phyloP scores from a whole-genome alignment of 129 eudicot species.

The Solidago caesia region DNA sequence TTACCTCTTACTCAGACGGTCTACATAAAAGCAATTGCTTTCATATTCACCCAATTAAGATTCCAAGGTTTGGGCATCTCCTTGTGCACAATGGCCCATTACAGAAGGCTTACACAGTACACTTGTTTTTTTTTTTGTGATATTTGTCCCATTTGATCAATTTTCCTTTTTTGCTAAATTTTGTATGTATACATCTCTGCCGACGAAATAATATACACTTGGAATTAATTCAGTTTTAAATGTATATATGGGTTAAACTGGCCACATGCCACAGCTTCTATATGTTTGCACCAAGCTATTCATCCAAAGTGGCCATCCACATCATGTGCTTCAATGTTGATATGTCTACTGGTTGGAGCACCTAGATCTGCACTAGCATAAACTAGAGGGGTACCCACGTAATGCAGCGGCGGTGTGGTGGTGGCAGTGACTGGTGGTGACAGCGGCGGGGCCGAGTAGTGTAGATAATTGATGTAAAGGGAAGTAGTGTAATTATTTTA shows the following conservation, averaged over 20 bases:
- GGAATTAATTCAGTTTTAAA: neutral
- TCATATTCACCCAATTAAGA: neutral
- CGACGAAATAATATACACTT: neutral
- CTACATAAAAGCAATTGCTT: neutral
- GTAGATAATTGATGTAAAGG: too few relatives aligned
- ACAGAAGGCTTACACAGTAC: too few relatives aligned
- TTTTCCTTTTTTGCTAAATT: neutral
- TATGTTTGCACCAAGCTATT: neutral
- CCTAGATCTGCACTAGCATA: conserved; percentile 6
- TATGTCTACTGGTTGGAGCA: conserved; percentile 1
- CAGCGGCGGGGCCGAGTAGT: too few relatives aligned
- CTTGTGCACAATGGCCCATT: too few relatives aligned
- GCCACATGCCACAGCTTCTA: neutral
- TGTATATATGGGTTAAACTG: neutral
- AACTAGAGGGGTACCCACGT: neutral
- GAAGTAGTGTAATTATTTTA: too few relatives aligned
- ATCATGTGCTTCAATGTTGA: conserved; percentile 1
- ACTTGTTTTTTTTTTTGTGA: neutral
- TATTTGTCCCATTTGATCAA: neutral
- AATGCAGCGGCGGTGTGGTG: too few relatives aligned
- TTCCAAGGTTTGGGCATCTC: neutral
- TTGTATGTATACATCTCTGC: neutral
- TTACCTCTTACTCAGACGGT: neutral
- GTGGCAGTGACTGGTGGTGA: too few relatives aligned
- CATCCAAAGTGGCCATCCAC: conserved; percentile 8